phyloP scores from a whole-genome alignment of 2,329 filamentous ascomycete species.

The Cylindrodendrum hubeiense region DNA sequence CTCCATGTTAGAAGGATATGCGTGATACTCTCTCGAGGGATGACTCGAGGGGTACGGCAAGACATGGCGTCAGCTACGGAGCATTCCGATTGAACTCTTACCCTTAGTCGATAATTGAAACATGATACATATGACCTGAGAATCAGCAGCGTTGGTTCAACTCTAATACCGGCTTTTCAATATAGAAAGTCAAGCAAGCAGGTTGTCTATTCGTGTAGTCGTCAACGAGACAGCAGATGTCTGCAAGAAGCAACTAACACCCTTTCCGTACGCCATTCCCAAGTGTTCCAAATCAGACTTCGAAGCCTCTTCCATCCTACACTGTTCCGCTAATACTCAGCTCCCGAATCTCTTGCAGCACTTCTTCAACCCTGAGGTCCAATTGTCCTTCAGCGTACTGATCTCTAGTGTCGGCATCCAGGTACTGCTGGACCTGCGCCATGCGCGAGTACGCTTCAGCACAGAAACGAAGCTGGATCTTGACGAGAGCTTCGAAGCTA shows the following conservation, averaged over 20 bases:
- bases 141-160: neutral
- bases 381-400: constrained; percentile 95
- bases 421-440: constrained; percentile 99
- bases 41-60: neutral
- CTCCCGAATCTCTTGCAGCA: constrained; percentile 96
- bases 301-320: constrained; percentile 48
- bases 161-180: neutral
- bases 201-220: constrained; percentile 44
- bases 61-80: neutral
- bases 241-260: constrained; percentile 41
- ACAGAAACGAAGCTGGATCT: constrained; percentile 98
- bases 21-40: neutral
- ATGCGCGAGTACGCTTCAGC: constrained; percentile 97
- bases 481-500: constrained; percentile 96
- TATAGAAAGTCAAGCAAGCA: constrained; percentile 8
- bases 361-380: constrained; percentile 92
- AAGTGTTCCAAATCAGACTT: constrained; percentile 25
- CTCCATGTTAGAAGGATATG: neutral
- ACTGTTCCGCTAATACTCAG: constrained; percentile 88
- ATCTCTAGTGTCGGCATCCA: constrained; percentile 94
- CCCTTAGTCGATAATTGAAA: neutral
- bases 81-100: neutral
- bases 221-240: constrained; percentile 40
- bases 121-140: neutral
- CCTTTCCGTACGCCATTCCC: constrained; percentile 46